Percentiles rank a stretch among this genome's conserved stretches.
Evolutionary conservation across 495 filamentous ascomycete species (phyloP).

Genomic region (Sporormia fimetaria): DNA sequence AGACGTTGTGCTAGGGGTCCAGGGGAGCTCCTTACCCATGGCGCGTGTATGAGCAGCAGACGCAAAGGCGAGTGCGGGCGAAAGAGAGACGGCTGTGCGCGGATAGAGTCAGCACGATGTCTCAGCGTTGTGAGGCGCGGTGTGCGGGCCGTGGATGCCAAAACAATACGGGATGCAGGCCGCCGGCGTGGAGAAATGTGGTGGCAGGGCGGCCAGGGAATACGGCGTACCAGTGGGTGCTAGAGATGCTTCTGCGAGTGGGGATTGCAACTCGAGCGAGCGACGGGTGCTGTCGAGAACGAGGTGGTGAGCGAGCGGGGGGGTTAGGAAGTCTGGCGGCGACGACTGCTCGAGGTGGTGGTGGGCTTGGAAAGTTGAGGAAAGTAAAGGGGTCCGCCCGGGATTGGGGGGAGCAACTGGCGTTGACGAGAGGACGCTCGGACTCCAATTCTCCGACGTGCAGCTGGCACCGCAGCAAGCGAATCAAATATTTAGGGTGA

Average conservation of each 20-base stretch:
- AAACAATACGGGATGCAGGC: slow-evolving; percentile 14
- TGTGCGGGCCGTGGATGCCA: slow-evolving; percentile 6
- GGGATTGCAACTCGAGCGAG: slow-evolving; percentile 18
- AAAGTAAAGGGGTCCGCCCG: slow-evolving; percentile 23
- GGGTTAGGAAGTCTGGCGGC: slow-evolving; percentile 12
- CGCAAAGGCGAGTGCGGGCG: slow-evolving; percentile 11
- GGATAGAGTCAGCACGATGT: slow-evolving; percentile 10
- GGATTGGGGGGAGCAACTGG: slow-evolving; percentile 12
- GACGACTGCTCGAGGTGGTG: slow-evolving; percentile 23
- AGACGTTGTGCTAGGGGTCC: neutral
- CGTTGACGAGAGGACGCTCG: slow-evolving; percentile 15
- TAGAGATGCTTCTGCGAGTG: slow-evolving; percentile 20
- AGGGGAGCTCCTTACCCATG: slow-evolving; percentile 31
- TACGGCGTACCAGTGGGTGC: slow-evolving; percentile 22
- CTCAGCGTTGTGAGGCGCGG: neutral
- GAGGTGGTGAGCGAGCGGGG: slow-evolving; percentile 3
- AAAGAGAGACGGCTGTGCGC: slow-evolving; percentile 22
- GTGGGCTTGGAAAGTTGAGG: slow-evolving; percentile 14
- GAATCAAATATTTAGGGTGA: too few relatives aligned
- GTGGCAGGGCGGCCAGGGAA: slow-evolving; percentile 10
- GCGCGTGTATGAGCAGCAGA: slow-evolving; percentile 23
- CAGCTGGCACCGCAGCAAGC: too few relatives aligned
- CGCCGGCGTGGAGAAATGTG: slow-evolving; percentile 12
- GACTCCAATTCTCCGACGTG: too few relatives aligned
- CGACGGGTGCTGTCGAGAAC: slow-evolving; percentile 1